phyloP scores from a whole-genome alignment of 2,329 filamentous ascomycete genomes.

The Tothia fuscella region DNA sequence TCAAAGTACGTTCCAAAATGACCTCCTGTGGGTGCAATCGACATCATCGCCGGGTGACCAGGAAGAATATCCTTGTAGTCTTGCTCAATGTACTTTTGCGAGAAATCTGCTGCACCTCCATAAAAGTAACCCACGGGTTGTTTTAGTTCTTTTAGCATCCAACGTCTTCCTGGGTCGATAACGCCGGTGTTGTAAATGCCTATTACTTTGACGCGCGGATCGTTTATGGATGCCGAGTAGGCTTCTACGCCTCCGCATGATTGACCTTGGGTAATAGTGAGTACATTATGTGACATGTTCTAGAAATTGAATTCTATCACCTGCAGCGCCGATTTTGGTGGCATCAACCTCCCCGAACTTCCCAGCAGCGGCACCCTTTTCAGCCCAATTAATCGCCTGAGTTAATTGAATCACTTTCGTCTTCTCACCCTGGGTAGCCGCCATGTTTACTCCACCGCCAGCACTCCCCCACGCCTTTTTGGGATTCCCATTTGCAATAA shows the following conservation, averaged over 20 bases:
- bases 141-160: slow-evolving; percentile 8
- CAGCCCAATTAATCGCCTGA: slow-evolving; percentile 9
- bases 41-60: slow-evolving; percentile 2
- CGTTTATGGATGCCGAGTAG: slow-evolving; percentile 7
- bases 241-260: slow-evolving; percentile 11
- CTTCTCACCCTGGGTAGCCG: not conserved
- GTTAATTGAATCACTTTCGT: slow-evolving; percentile 5
- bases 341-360: slow-evolving; percentile 10
- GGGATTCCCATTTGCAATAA: slow-evolving; percentile 6
- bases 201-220: slow-evolving; percentile 7
- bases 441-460: not conserved
- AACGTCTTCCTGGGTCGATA: slow-evolving; percentile 9
- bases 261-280: no score
- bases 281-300: no score
- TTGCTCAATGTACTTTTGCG: slow-evolving; percentile 8
- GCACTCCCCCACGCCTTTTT: not conserved
- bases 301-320: no score
- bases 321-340: slow-evolving; percentile 2
- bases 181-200: slow-evolving; percentile 11
- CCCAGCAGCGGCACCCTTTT: slow-evolving; percentile 2
- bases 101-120: slow-evolving; percentile 8
- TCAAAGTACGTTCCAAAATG: slow-evolving; percentile 7
- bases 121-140: slow-evolving; percentile 10
- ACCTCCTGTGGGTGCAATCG: slow-evolving; percentile 5
- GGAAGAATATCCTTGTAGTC: slow-evolving; percentile 8